Conservation (phyloP, 495 filamentous ascomycete species). For the Amphirosellinia nigrospora region DNA sequence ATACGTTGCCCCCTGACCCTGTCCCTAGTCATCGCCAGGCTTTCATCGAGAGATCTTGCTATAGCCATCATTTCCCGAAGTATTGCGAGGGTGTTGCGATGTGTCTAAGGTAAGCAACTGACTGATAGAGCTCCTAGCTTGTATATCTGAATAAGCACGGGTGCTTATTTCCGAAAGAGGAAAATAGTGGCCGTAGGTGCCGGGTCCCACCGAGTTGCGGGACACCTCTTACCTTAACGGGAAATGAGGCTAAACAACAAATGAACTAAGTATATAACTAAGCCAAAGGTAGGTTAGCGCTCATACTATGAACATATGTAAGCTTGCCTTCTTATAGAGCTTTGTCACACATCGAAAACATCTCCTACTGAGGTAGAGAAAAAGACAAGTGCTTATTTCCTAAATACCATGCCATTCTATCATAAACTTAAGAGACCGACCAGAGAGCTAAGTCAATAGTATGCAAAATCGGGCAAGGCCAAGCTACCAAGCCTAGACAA, state of each 20-base stretch:
- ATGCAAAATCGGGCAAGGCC: not conserved
- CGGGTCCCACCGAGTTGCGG: not conserved
- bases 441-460: not conserved
- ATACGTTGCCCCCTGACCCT: not conserved
- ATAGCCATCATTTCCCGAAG: not conserved
- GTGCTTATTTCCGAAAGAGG: not conserved
- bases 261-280: not conserved
- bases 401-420: not conserved
- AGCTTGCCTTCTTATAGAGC: too few relatives aligned
- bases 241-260: not conserved
- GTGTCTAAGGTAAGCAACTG: not conserved
- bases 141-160: conserved; percentile 12
- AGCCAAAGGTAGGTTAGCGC: not conserved
- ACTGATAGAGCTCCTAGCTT: not conserved
- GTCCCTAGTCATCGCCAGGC: not conserved
- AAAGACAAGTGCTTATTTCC: not conserved
- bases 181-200: not conserved
- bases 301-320: too few relatives aligned
- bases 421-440: not conserved
- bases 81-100: not conserved
- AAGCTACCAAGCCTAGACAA: not conserved
- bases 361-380: not conserved
- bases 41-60: not conserved
- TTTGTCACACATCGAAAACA: too few relatives aligned
- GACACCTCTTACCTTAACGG: not conserved